Conservation (phyloP, 2,329 filamentous ascomycete species). For the Ceratocystis diversiconidia region DNA sequence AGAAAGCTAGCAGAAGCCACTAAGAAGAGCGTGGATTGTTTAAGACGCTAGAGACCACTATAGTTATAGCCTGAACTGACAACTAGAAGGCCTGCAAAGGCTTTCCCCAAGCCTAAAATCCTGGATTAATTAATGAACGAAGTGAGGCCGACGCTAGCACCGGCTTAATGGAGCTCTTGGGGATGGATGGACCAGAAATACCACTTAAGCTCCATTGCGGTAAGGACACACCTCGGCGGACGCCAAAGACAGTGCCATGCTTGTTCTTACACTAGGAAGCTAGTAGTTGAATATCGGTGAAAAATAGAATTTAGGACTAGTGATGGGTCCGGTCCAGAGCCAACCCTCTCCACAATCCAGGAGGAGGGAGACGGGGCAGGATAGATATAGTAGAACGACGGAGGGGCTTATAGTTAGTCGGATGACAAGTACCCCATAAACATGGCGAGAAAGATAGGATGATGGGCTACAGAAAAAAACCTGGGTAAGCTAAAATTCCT, state of each 20-base stretch:
- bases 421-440: neutral
- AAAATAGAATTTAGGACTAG: neutral
- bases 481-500: no score
- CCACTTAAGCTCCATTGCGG: neutral
- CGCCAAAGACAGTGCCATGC: neutral
- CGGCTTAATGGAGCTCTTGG: neutral
- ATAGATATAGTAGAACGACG: neutral
- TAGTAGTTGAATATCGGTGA: neutral
- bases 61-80: neutral
- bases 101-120: neutral
- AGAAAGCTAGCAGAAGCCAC: neutral
- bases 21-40: neutral
- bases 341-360: neutral
- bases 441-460: neutral
- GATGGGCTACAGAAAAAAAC: neutral
- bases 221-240: neutral
- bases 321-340: neutral
- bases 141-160: constrained; percentile 5
- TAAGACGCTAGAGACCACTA: neutral
- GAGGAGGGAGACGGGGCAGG: neutral
- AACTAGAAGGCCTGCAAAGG: neutral
- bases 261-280: neutral
- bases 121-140: neutral
- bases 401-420: neutral
- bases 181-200: neutral